Conservation (phyloP, 176 grass and related monocot species). For the Saccharum spontaneum region DNA sequence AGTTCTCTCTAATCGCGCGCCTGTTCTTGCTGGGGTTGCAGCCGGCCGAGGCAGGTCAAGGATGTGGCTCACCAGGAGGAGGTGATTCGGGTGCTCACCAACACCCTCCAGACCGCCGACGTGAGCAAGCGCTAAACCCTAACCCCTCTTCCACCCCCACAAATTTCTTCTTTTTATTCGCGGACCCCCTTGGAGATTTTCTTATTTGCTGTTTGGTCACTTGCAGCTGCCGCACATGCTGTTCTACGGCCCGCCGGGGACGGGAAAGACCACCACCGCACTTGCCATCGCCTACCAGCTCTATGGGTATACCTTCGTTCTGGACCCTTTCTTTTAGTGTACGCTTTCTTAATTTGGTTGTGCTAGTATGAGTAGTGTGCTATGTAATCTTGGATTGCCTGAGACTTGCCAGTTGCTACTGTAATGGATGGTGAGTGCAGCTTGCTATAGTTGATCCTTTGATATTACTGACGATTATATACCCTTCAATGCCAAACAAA, state of each 20-base stretch:
- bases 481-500: not conserved
- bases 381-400: conserved; percentile 1
- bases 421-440: not conserved
- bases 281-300: conserved; percentile 95
- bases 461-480: not conserved
- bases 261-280: conserved; percentile 90
- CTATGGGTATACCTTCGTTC: conserved; percentile 56
- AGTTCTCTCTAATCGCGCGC: not conserved
- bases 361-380: not conserved
- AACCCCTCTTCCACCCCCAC: not conserved
- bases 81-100: conserved; percentile 91
- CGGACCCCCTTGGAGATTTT: not conserved
- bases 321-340: not conserved
- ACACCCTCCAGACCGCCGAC: conserved; percentile 84
- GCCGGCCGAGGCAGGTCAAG: conserved; percentile 96
- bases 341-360: not conserved
- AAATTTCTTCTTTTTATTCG: not conserved
- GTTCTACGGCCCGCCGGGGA: conserved; percentile 94
- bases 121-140: conserved; percentile 51
- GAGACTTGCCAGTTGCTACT: not conserved
- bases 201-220: conserved; percentile 33
- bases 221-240: conserved; percentile 91
- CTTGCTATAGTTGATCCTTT: not conserved
- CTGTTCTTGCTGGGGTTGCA: conserved; percentile 26
- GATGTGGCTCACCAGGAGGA: conserved; percentile 98